These are phyloP conservation scores for Stevia rebaudiana DNA, from an alignment of 140 eudicot species.

Conservation along the genomic window DNA sequence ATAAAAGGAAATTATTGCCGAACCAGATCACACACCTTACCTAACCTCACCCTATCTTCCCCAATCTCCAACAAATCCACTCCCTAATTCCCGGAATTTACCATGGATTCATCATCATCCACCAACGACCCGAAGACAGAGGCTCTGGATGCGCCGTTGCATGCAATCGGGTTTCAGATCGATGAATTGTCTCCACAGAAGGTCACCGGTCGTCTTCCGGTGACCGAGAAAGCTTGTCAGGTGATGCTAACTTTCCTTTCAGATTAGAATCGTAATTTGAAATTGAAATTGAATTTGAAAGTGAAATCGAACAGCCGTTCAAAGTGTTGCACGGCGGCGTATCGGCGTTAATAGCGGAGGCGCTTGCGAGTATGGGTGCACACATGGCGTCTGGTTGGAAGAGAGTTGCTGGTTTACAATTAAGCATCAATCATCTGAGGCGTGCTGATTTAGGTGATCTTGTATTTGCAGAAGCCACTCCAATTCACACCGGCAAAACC, in stretches of 20 bases:
- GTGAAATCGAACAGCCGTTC: constrained; percentile 47
- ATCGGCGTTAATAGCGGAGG: constrained; percentile 74
- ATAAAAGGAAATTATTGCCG: not conserved
- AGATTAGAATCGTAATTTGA: not conserved
- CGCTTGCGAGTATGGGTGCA: constrained; percentile 77
- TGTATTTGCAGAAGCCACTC: constrained; percentile 65
- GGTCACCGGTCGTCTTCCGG: constrained; percentile 60
- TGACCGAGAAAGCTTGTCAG: constrained; percentile 62
- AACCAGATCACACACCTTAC: not conserved
- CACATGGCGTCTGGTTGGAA: constrained; percentile 68
- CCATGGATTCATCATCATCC: constrained; percentile 26
- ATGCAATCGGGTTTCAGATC: constrained; percentile 56
- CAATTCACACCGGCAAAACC: constrained; percentile 52
- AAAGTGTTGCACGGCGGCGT: constrained; percentile 92
- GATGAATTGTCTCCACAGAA: constrained; percentile 44
- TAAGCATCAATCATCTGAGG: constrained; percentile 67
- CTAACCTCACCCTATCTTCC: not conserved
- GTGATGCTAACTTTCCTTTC: constrained; percentile 3
- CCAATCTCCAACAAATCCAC: too few species aligned
- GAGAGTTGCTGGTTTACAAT: constrained; percentile 75
- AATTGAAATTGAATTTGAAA: not conserved
- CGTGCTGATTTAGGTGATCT: constrained; percentile 65
- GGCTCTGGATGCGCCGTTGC: constrained; percentile 60
- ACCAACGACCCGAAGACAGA: constrained; percentile 30
- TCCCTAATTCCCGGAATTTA: not conserved